A percentile compares a stretch with the other conserved stretches of the same genome.
Evolutionary conservation across 192 early-diverging fungal genomes (phyloP).

Genomic region (Diversispora eburnea): DNA sequence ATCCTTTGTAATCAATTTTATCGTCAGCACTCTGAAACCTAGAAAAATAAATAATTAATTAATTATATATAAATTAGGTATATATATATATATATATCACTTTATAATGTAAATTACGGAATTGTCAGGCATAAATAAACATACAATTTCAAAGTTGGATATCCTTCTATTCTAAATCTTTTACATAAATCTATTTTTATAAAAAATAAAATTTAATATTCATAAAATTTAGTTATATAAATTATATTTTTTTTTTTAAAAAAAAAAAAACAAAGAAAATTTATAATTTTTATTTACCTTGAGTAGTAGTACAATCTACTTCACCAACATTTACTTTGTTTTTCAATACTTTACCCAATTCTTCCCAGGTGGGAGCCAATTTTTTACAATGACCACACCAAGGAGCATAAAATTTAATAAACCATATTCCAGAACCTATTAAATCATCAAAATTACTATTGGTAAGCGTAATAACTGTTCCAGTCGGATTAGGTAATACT

Average conservation of each 20-base stretch:
- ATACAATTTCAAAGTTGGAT: conserved; percentile 80
- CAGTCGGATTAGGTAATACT: conserved; percentile 45
- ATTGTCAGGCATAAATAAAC: conserved; percentile 9
- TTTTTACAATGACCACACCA: conserved; percentile 88
- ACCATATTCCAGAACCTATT: conserved; percentile 69
- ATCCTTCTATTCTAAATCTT: conserved; percentile 69
- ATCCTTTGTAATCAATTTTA: conserved; percentile 39
- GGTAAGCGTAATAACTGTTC: conserved; percentile 56
- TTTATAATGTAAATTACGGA: not conserved
- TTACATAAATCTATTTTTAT: conserved; percentile 51
- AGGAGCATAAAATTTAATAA: conserved; percentile 85
- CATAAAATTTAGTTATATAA: not conserved
- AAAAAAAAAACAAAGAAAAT: not conserved
- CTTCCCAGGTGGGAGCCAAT: conserved; percentile 75
- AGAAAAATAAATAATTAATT: conserved; percentile 36
- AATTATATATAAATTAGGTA: not conserved
- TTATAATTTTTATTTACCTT: conserved; percentile 26
- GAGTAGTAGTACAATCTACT: conserved; percentile 77
- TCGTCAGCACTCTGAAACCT: conserved; percentile 38
- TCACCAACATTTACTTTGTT: conserved; percentile 77
- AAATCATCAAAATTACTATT: conserved; percentile 47
- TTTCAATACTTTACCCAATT: conserved; percentile 59
- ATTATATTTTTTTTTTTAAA: not conserved
- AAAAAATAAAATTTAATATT: not conserved
- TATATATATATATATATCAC: not conserved